Evolutionary conservation across 2,329 filamentous ascomycete species (phyloP).

Genomic region (Balansia obtecta): DNA sequence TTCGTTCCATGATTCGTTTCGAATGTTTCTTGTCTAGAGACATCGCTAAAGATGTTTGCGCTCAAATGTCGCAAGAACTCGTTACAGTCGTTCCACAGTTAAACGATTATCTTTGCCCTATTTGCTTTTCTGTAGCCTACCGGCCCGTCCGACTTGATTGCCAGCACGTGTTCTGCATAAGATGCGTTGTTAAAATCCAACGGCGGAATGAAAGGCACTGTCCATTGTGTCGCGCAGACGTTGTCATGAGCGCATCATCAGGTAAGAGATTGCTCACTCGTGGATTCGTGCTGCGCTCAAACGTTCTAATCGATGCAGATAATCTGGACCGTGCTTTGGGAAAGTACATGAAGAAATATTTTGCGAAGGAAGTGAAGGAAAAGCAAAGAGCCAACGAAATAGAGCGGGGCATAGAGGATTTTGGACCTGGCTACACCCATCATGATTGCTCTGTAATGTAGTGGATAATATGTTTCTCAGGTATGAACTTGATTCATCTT

Average conservation of each 20-base stretch:
- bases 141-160: constrained; percentile 68
- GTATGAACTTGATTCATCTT: too few relatives aligned
- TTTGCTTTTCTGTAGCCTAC: constrained; percentile 70
- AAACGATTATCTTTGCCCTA: constrained; percentile 74
- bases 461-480: constrained; percentile 4
- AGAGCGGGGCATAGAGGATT: constrained; percentile 61
- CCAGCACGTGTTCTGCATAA: constrained; percentile 69
- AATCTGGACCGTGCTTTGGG: constrained; percentile 59
- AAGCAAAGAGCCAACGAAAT: constrained; percentile 62
- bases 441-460: constrained; percentile 50
- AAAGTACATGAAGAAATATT: constrained; percentile 62
- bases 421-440: constrained; percentile 51
- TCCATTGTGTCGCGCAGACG: constrained; percentile 62
- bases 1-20: constrained; percentile 46
- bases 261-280: constrained; percentile 27
- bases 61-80: constrained; percentile 59
- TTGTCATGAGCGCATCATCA: constrained; percentile 57
- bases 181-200: constrained; percentile 72
- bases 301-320: constrained; percentile 26
- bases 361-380: constrained; percentile 56
- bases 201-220: constrained; percentile 55
- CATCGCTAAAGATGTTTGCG: constrained; percentile 64
- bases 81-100: constrained; percentile 65
- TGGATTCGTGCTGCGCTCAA: background rate
- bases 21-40: constrained; percentile 50